Evolutionary conservation across 495 filamentous ascomycete species (phyloP).

Genomic region (Hapsidospora chrysogenum): DNA sequence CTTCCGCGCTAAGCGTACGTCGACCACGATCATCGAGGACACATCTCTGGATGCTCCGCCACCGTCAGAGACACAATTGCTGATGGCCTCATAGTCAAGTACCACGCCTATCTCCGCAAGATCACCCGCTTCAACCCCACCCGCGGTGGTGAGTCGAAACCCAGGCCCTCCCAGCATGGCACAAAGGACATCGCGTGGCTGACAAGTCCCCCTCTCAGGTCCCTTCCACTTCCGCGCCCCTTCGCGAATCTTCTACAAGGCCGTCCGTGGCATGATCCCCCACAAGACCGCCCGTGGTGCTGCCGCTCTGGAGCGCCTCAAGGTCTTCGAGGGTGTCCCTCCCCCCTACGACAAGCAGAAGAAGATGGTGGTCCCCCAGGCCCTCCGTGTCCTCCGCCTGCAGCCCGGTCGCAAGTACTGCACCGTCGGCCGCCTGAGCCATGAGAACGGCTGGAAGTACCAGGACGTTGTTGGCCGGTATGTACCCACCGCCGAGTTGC

Average conservation of each 20-base stretch:
- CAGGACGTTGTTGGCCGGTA: slow-evolving; percentile 94
- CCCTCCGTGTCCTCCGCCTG: slow-evolving; percentile 80
- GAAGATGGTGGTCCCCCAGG: slow-evolving; percentile 97
- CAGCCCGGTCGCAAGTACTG: slow-evolving; percentile 99
- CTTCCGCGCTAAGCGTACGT: slow-evolving; percentile 99
- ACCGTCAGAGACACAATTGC: background rate
- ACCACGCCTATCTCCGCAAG: slow-evolving; percentile 98
- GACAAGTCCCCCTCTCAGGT: slow-evolving; percentile 38
- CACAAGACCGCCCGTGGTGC: slow-evolving; percentile 98
- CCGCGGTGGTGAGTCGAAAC: slow-evolving; percentile 60
- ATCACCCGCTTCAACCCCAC: slow-evolving; percentile 98
- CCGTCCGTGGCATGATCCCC: slow-evolving; percentile 98
- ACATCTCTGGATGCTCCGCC: background rate
- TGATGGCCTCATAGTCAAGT: slow-evolving; percentile 62
- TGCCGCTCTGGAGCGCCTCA: slow-evolving; percentile 90
- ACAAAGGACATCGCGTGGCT: slow-evolving; percentile 13
- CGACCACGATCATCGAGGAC: slow-evolving; percentile 8
- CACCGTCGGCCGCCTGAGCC: slow-evolving; percentile 90
- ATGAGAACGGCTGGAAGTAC: slow-evolving; percentile 99
- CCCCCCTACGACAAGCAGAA: slow-evolving; percentile 99
- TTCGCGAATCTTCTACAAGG: slow-evolving; percentile 98
- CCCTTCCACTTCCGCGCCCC: slow-evolving; percentile 99
- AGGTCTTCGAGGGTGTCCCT: slow-evolving; percentile 98
- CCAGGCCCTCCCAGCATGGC: background rate
- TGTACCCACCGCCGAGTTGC: slow-evolving; percentile 18